Base-by-base conservation (phyloP, 148 eudicot species). In the Rhododendron williamsianum region DNA sequence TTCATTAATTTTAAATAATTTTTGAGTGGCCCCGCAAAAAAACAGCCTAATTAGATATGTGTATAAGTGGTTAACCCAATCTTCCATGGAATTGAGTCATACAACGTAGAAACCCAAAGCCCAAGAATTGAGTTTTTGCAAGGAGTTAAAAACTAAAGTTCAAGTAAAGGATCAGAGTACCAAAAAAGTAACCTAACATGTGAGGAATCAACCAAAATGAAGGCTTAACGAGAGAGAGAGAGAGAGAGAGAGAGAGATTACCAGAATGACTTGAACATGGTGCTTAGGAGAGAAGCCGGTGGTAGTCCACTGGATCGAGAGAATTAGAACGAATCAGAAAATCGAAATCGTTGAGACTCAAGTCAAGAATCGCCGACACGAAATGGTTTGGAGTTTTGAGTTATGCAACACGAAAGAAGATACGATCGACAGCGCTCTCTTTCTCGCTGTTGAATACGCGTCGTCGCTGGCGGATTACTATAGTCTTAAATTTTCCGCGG, bases 181-280 rank as follows among this genome's bases (percentile, higher is more conserved):
- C 4, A 27, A 35, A 25, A 80, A 52, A 12, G n/a, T 73, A 51
- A 67, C 80, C 48, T 49, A 74, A 35, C 21, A 25, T 1, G 18
- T 8, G 51, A 8, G n/a, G 27, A 19, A 46, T 48, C 3, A 5
- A 46, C 63, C 13, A 9, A 18, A 35, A 9, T n/a, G 36, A 12
- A 72, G 38, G 27, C 3, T 48, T 9, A 11, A 12, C 12, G 54
- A 49, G 54, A 49, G 54, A 49, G 54, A 49, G 54, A 49, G 54
- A 49, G 49, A 46, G 80, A 38, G 67, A 54, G 21, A 74, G 65
- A 27, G 27, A 27, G 65, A 76, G 71, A 76, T 76, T 84, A 84
- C 86, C 86, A 84, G 81, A 84, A 84, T 30, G 85, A 76, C 38
- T 84, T 84, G 86, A 84, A 84, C 86, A 84, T 84, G 81, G 56